Evolutionary conservation across 2,329 filamentous ascomycete genomes (phyloP), one percentile per base, ranked within the genome.

Genomic region (Pseudogymnoascus sp.): DNA sequence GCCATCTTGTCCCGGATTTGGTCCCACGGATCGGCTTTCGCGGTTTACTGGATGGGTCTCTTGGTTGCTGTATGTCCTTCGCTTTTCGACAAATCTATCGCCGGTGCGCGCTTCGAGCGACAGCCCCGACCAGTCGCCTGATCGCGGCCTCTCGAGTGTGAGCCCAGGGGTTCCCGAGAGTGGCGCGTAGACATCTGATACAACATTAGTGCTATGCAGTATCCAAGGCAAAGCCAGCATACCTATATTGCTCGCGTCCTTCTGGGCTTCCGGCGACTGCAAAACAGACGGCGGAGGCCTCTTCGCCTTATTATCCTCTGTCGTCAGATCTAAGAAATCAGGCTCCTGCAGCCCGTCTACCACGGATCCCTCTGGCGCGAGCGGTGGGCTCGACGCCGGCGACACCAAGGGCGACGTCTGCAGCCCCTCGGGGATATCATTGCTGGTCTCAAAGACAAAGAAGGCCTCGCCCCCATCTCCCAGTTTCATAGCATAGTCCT

Each of bases 391-490:
- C 62, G 85, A 84, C n/a, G 86, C 88, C 4, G 95, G 95, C 23
- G 93, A 97, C 61, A 96, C 90, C 61, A 97, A 80, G 35, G 95
- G 95, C 59, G 93, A 97, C 1, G 95, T 99, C 77, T 97, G 95
- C 72, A 97, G 79, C 63, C 89, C 91, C 74, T 90, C 89, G n/a
- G 95, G 95, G 64, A 99, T 95, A 71, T 86, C 88, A 69, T 93
- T 91, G 62, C 88, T 89, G 7, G 95, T 99, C 78, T 97, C 92
- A 72, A 99, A 97, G 67, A 99, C 92, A 76, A 99, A 99, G 78
- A 99, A 99, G 26, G 95, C 95, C 79, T 99, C 95, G 68, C 95
- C 95, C 61, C 91, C 95, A 74, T 99, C 95, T 50, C 95, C 95
- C 19, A 99, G 83, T 78, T 99, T 99, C 95, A 99, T 99, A 56